Conservation (phyloP, 495 filamentous ascomycete genomes). For the Chaetomidium leptoderma region DNA sequence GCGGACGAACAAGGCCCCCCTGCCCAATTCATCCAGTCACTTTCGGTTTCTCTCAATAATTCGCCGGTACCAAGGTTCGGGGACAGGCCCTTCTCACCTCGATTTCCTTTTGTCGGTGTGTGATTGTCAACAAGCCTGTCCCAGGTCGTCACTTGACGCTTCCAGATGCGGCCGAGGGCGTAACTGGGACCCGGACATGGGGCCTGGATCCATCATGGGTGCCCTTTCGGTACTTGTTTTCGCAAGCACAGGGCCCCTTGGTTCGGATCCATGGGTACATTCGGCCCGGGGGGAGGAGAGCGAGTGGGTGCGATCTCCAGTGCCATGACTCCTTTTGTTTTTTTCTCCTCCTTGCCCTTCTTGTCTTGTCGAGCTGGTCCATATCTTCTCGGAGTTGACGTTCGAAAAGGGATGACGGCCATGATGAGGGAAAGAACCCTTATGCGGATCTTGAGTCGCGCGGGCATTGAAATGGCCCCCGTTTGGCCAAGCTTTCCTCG, state of each 20-base stretch:
- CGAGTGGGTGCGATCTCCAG: constrained; percentile 1
- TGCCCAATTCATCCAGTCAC: neutral
- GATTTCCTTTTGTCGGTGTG: constrained; percentile 15
- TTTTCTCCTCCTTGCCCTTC: neutral
- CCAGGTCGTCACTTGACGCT: constrained; percentile 4
- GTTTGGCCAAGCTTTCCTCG: constrained; percentile 2
- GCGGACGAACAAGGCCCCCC: neutral
- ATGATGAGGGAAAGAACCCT: constrained; percentile 13
- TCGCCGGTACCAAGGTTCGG: neutral
- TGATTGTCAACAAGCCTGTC: neutral
- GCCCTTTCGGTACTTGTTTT: constrained; percentile 32
- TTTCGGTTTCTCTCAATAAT: neutral
- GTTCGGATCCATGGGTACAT: constrained; percentile 2
- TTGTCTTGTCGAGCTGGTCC: neutral
- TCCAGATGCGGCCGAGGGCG: constrained; percentile 9
- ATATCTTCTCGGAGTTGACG: neutral
- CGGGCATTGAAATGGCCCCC: constrained; percentile 14
- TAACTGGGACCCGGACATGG: neutral
- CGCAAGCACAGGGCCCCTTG: constrained; percentile 24
- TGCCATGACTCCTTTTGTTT: neutral
- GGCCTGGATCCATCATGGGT: neutral
- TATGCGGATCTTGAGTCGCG: constrained; percentile 5
- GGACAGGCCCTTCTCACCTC: neutral
- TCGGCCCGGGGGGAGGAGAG: constrained; percentile 1
- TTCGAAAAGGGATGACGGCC: constrained; percentile 15